Base-by-base conservation (phyloP, 345 rosid genomes). In the Lepidium sativum region DNA sequence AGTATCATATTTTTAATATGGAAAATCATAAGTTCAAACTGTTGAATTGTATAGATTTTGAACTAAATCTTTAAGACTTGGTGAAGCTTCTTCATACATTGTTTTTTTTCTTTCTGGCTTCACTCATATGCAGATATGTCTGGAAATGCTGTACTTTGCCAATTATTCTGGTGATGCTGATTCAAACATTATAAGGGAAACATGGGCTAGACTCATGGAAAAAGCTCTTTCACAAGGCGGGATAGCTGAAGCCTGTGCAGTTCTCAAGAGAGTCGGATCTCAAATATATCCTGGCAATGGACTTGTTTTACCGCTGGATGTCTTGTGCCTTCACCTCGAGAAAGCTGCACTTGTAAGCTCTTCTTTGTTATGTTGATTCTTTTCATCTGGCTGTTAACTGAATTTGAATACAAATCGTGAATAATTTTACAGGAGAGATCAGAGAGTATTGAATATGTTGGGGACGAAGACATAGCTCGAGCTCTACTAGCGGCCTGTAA, bases 111-210 rank as follows among this genome's bases (percentile, higher is more conserved):
- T 72, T 47, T 31, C 62, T 77, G 76, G 52, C 80, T 72, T 65
- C 41, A 40, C 40, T 27, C 55, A 27, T 65, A 18, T 53, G 72
- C 83, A 91, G 97, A 76, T 84, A 68, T 91, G 97, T 79, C 78
- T 88, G 65, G 96, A 91, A 75, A 91, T 91, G 91, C 86, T 94
- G 43, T 88, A 91, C 79, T 91, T 94, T 53, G 96, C 97, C 65
- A 94, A 80, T 82, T 90, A 88, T 75, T 78, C 92, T 23, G 96
- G 96, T 56, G 97, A 91, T 71, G 76, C 92, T 73, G 99, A 88
- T 66, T 91, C 88, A 76, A 95, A 88, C 82, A 85, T 95, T 38
- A 67, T 88, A 68, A 85, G 91, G 61, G 97, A 95, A 79, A 91
- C 95, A 53, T 91, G 99, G 94, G 92, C 91, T 69, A 80, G 96